Evolutionary conservation across 805 yeast genomes (phyloP).

Genomic region (Scheffersomyces ergatensis): DNA sequence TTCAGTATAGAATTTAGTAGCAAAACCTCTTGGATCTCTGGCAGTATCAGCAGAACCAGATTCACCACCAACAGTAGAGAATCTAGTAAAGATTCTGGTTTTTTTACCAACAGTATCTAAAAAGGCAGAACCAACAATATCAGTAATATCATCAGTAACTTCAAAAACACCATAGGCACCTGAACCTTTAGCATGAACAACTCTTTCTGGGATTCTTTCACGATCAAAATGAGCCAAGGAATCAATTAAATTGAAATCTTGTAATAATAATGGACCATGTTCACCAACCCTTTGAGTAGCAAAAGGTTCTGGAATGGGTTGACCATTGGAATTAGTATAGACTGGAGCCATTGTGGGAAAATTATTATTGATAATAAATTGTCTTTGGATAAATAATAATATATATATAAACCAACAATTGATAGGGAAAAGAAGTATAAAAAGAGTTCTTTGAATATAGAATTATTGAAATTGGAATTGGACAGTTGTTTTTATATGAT

Average conservation of each 20-base stretch:
- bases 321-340: constrained; percentile 71
- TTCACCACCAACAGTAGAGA: constrained; percentile 89
- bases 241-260: constrained; percentile 79
- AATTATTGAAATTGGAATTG: too few species aligned
- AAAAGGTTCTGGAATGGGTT: constrained; percentile 73
- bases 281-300: constrained; percentile 74
- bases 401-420: background rate
- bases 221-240: constrained; percentile 84
- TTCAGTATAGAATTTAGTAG: constrained; percentile 77
- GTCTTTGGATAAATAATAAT: too few species aligned
- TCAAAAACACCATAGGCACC: constrained; percentile 89
- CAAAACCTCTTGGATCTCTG: constrained; percentile 85
- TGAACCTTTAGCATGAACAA: constrained; percentile 90
- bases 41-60: constrained; percentile 78
- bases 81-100: constrained; percentile 70
- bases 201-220: constrained; percentile 89
- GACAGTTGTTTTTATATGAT: too few species aligned
- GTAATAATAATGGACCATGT: constrained; percentile 77
- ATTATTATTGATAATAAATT: background rate
- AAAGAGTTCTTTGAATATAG: too few species aligned
- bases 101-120: constrained; percentile 75
- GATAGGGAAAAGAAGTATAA: background rate
- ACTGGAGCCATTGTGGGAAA: constrained; percentile 46
- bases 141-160: constrained; percentile 81
- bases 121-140: constrained; percentile 67